Conservation (phyloP, 495 filamentous ascomycete species). For the Penicillium daleae region DNA sequence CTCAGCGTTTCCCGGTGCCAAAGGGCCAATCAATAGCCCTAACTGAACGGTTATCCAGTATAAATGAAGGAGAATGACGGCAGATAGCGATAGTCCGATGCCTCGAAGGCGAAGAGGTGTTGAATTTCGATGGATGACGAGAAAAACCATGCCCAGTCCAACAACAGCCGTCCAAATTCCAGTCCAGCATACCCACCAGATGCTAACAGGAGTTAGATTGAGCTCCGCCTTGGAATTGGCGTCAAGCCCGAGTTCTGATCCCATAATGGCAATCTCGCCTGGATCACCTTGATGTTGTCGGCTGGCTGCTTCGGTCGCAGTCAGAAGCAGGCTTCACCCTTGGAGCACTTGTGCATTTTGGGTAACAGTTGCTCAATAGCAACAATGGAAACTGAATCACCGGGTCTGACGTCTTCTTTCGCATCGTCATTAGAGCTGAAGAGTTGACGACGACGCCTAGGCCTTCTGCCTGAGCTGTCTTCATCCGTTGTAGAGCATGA, state of each 20-base stretch:
- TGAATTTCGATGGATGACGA: conserved; percentile 56
- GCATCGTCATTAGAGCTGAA: conserved; percentile 40
- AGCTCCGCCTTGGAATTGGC: conserved; percentile 31
- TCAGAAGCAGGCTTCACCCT: conserved; percentile 76
- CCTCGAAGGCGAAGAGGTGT: conserved; percentile 66
- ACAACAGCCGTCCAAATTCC: conserved; percentile 59
- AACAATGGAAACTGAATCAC: conserved; percentile 87
- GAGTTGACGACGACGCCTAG: conserved; percentile 18
- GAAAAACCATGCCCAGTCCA: conserved; percentile 54
- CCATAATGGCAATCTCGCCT: conserved; percentile 27
- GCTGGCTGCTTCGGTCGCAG: background rate
- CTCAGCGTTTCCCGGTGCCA: conserved; percentile 59
- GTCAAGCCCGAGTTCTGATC: conserved; percentile 38
- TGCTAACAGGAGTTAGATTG: conserved; percentile 28
- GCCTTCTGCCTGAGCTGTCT: background rate
- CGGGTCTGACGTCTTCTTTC: conserved; percentile 68
- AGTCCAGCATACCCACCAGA: conserved; percentile 41
- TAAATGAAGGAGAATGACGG: conserved; percentile 63
- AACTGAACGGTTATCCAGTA: conserved; percentile 65
- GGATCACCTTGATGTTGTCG: background rate
- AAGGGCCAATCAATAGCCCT: conserved; percentile 60
- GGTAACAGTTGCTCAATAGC: conserved; percentile 88
- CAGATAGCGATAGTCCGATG: conserved; percentile 59
- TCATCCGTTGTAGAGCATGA: conserved; percentile 3
- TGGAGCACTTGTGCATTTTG: conserved; percentile 82